phyloP scores from a whole-genome alignment of 2,329 filamentous ascomycete species.

The Ascochyta fabae region DNA sequence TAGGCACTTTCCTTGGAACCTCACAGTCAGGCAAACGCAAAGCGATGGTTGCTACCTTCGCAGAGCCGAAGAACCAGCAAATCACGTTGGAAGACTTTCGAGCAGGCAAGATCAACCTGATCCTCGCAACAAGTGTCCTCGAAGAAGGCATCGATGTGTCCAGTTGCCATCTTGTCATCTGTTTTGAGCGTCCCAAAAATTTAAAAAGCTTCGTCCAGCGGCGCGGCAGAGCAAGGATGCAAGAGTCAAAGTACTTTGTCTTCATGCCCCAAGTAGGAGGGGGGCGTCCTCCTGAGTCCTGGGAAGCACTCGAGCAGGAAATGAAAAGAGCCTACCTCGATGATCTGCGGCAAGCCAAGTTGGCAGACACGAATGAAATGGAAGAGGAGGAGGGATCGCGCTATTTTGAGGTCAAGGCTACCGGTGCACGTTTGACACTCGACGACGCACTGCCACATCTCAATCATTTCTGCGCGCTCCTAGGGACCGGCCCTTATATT shows the following conservation, averaged over 20 bases:
- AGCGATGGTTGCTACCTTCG: constrained; percentile 57
- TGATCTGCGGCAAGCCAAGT: constrained; percentile 61
- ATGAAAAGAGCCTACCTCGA: constrained; percentile 76
- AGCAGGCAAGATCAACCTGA: constrained; percentile 61
- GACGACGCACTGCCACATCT: constrained; percentile 78
- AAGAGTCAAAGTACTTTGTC: constrained; percentile 62
- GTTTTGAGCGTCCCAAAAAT: constrained; percentile 67
- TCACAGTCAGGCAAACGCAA: constrained; percentile 52
- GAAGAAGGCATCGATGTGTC: constrained; percentile 68
- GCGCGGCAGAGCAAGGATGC: constrained; percentile 66
- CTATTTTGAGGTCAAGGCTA: constrained; percentile 29
- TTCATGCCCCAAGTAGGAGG: constrained; percentile 51
- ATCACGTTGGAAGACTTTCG: constrained; percentile 62
- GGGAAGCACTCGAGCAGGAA: constrained; percentile 71
- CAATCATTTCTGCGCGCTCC: constrained; percentile 76
- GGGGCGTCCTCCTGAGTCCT: constrained; percentile 56
- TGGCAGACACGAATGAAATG: constrained; percentile 53
- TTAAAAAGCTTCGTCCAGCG: constrained; percentile 71
- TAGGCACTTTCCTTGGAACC: constrained; percentile 62
- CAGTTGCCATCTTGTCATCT: constrained; percentile 70
- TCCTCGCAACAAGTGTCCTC: constrained; percentile 64
- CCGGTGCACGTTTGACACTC: constrained; percentile 70
- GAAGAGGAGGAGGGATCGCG: constrained; percentile 56
- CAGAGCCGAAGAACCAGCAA: constrained; percentile 56
- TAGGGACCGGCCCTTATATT: constrained; percentile 65